These are phyloP conservation scores for Trypanosoma caninum DNA, from an alignment of 208 protist species.

Conservation along the genomic window DNA sequence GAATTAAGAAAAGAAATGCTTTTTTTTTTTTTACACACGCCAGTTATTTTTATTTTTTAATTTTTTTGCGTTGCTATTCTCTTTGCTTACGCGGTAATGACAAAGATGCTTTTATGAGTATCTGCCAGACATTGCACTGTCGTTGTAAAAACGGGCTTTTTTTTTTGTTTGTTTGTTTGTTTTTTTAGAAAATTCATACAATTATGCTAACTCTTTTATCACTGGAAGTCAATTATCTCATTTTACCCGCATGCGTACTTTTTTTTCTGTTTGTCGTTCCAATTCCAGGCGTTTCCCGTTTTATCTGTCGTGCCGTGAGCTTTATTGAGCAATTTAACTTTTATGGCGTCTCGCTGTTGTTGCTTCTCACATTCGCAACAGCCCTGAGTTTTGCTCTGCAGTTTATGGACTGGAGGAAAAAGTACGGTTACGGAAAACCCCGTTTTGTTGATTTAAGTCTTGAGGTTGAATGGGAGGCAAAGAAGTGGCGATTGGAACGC, in stretches of 20 bases:
- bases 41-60: too few species aligned
- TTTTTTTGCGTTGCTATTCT: too few species aligned
- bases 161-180: constrained; percentile 10
- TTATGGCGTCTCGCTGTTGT: constrained; percentile 38
- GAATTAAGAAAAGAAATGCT: too few species aligned
- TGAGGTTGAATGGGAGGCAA: constrained; percentile 59
- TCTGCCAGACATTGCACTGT: too few species aligned
- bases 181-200: constrained; percentile 22
- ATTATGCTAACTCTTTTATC: constrained; percentile 37
- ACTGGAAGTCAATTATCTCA: constrained; percentile 51
- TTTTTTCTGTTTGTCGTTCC: constrained; percentile 52
- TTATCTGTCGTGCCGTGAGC: constrained; percentile 27
- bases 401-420: constrained; percentile 47
- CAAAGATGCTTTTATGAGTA: too few species aligned
- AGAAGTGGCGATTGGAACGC: constrained; percentile 46
- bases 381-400: constrained; percentile 39
- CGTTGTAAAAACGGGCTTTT: too few species aligned
- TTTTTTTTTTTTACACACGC: too few species aligned
- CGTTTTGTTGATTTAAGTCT: constrained; percentile 52
- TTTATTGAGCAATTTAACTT: constrained; percentile 37
- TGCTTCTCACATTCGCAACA: constrained; percentile 30
- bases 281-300: constrained; percentile 26
- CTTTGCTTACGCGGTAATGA: too few species aligned
- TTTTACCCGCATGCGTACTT: constrained; percentile 38
- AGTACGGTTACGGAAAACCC: constrained; percentile 32